Base-by-base conservation (phyloP, 352 stramenopile genomes). In the Pythium graminicola region DNA sequence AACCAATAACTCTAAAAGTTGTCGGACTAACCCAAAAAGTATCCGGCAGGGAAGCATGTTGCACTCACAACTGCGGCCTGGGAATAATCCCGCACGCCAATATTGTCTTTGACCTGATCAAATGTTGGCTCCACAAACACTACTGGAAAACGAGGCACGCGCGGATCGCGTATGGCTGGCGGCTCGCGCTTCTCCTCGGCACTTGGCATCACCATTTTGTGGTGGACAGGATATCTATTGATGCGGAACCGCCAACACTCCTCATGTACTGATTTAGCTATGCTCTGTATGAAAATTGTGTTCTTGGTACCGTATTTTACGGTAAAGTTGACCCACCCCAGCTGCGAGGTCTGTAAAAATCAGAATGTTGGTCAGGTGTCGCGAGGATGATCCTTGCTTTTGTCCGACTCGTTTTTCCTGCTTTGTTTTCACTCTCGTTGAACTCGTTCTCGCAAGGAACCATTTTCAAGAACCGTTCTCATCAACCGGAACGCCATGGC, bases 21-120 rank as follows among this genome's bases (percentile, higher is more conserved):
- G n/a, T n/a, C n/a, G n/a, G 23, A 68, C 56, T 36, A 55, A 88
- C 81, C 77, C 27, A 91, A 60, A 47, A 89, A 61, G 70, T 88
- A 88, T 20, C 81, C 81, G 36, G 83, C 60, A 16, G 78, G 80
- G 49, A 91, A 89, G 54, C 64, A 85, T 9, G 49, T 64, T 11
- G 55, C 57, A 29, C 73, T 65, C 22, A 89, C 31, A 23, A 69
- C 56, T 14, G 48, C 72, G 29, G 61, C 70, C 65, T 86, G 65
- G 33, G 70, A 40, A 17, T 69, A 50, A 46, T 91, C 81, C 3
- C 47, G 64, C 39, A 63, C 56, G 39, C 51, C 76, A 45, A 89
- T 60, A 50, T 86, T 91, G 40, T 74, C 66, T 20, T 50, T 60
- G 36, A 88, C 56, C 56, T 91, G 76, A 54, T 73, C 43, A 27